Conservation (phyloP, 163 green algal species). For the Smithsoniella earleae region DNA sequence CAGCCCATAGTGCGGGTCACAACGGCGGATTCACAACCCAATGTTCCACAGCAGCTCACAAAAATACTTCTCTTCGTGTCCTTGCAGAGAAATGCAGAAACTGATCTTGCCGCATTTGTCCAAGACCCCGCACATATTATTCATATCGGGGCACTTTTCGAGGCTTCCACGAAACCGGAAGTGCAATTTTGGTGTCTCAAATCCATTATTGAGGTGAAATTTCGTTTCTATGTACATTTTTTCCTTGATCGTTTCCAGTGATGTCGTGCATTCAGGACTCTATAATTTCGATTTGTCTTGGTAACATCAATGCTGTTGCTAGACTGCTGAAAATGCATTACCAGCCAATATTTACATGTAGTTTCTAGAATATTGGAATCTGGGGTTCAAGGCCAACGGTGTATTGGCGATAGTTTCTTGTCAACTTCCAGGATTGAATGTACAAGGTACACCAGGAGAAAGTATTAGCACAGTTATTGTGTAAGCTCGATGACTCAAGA, state of each 20-base stretch:
- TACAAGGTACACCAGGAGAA: too few relatives aligned
- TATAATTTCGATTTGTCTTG: neutral
- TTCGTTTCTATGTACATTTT: neutral
- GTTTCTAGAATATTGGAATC: too few relatives aligned
- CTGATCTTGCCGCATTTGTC: neutral
- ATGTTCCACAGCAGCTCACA: slow-evolving; percentile 1
- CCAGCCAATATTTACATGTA: too few relatives aligned
- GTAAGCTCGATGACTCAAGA: too few relatives aligned
- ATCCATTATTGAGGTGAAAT: slow-evolving; percentile 80
- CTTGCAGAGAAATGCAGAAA: slow-evolving; percentile 18
- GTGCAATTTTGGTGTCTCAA: slow-evolving; percentile 97
- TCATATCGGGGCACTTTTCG: slow-evolving; percentile 62
- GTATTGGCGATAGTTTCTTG: too few relatives aligned
- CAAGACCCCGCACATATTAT: neutral
- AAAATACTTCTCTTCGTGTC: too few relatives aligned
- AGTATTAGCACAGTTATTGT: too few relatives aligned
- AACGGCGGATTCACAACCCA: neutral
- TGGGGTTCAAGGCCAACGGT: too few relatives aligned
- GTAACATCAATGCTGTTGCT: too few relatives aligned
- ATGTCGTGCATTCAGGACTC: neutral
- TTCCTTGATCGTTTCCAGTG: neutral
- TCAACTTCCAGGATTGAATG: too few relatives aligned
- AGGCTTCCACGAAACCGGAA: slow-evolving; percentile 57
- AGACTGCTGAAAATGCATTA: too few relatives aligned
- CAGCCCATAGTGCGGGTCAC: too few relatives aligned